Conservation (phyloP, 345 rosid genomes). For the Noccaea caerulescens region DNA sequence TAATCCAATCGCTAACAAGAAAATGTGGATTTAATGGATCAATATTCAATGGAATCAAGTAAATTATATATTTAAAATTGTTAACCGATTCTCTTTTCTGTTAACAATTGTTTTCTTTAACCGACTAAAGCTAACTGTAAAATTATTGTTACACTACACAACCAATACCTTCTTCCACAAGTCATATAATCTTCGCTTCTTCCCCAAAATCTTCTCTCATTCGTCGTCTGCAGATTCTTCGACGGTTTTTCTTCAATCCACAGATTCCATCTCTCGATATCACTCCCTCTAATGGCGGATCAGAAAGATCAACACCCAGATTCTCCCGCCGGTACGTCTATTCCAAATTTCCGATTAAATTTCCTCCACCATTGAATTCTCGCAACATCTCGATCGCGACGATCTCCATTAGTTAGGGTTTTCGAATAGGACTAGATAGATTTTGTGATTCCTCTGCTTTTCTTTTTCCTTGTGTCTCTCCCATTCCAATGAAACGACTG, state of each 20-base stretch:
- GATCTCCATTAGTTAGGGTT: constrained; percentile 17
- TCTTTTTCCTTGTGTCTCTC: not conserved
- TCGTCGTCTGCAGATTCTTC: constrained; percentile 20
- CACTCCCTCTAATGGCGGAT: constrained; percentile 22
- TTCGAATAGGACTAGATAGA: not conserved
- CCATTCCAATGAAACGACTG: not conserved
- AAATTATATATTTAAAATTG: not conserved
- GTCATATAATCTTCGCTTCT: constrained; percentile 14
- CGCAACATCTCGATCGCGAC: not conserved
- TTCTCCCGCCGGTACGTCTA: constrained; percentile 19
- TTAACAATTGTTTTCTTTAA: too few species aligned
- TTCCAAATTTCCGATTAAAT: not conserved
- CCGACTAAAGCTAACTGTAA: not conserved
- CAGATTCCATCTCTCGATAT: not conserved
- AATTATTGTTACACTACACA: constrained; percentile 7
- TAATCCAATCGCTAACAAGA: not conserved
- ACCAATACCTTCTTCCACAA: constrained; percentile 27
- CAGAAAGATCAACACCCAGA: constrained; percentile 9
- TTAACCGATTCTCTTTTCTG: too few species aligned
- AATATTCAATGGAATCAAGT: not conserved
- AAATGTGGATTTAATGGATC: not conserved
- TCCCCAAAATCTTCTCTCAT: not conserved
- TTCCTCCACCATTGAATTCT: not conserved
- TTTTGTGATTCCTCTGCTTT: constrained; percentile 16
- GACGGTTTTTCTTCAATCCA: not conserved